Conservation (phyloP, 768 basidiomycete genomes). For the Amanita jacksonii region DNA sequence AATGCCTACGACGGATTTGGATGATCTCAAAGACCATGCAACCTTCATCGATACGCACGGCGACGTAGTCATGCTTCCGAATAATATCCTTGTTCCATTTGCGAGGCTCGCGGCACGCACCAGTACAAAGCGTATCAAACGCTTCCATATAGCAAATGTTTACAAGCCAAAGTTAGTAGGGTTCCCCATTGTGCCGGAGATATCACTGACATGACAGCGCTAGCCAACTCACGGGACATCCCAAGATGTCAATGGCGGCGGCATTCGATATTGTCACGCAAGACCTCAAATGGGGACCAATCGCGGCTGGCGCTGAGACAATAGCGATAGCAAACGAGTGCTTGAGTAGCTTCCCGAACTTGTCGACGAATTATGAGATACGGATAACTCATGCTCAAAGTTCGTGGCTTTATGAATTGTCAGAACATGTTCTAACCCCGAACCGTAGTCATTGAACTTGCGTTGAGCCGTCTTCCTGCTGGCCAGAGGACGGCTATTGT, state of each 20-base stretch:
- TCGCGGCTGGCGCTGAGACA: constrained; percentile 67
- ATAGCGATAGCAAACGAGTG: constrained; percentile 60
- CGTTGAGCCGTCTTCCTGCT: constrained; percentile 51
- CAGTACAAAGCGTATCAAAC: constrained; percentile 63
- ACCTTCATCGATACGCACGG: constrained; percentile 75
- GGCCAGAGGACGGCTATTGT: constrained; percentile 46
- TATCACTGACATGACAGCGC: constrained; percentile 6
- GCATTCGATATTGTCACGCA: constrained; percentile 80
- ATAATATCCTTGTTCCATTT: constrained; percentile 65
- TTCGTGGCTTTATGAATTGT: constrained; percentile 1
- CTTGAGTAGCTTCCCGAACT: constrained; percentile 63
- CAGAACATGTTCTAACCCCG: constrained; percentile 5
- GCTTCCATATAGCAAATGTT: constrained; percentile 70
- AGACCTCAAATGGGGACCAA: constrained; percentile 51
- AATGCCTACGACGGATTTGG: constrained; percentile 55
- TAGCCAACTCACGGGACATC: constrained; percentile 65
- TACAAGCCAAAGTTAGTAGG: constrained; percentile 53
- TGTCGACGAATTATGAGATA: constrained; percentile 60
- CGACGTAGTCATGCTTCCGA: constrained; percentile 64
- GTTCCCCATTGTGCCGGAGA: background rate
- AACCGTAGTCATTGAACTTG: constrained; percentile 51
- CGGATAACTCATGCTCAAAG: constrained; percentile 72
- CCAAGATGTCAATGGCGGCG: constrained; percentile 62
- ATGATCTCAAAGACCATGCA: constrained; percentile 58
- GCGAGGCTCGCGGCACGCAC: constrained; percentile 73